These are phyloP conservation scores for Mucor saturninus DNA, from an alignment of 371 early-diverging fungal genomes.

Conservation along the genomic window DNA sequence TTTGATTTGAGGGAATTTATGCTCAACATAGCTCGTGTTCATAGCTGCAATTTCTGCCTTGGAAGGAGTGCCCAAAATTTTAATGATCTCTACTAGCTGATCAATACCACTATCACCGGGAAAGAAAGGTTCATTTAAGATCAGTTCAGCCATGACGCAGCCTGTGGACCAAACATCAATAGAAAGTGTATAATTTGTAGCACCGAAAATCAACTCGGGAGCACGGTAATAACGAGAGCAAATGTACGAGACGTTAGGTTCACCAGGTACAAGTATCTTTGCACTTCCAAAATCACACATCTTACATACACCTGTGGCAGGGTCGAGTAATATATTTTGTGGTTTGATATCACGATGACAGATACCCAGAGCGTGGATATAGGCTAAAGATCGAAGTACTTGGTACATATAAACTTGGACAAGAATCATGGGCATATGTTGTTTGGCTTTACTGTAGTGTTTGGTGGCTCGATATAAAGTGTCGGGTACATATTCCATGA, in stretches of 20 bases:
- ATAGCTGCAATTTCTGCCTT: constrained; percentile 93
- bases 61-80: constrained; percentile 97
- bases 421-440: constrained; percentile 87
- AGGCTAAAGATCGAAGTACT: constrained; percentile 93
- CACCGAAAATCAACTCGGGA: constrained; percentile 98
- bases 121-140: constrained; percentile 96
- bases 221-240: constrained; percentile 99
- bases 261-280: constrained; percentile 93
- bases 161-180: constrained; percentile 99
- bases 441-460: constrained; percentile 82
- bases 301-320: constrained; percentile 87
- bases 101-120: constrained; percentile 99
- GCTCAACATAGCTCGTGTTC: constrained; percentile 97
- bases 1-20: constrained; percentile 97
- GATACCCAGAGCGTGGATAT: constrained; percentile 86
- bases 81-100: constrained; percentile 99
- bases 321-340: constrained; percentile 78
- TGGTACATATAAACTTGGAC: constrained; percentile 98
- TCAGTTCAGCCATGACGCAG: constrained; percentile 98
- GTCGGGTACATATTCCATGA: constrained; percentile 87
- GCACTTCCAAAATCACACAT: constrained; percentile 99
- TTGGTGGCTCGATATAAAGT: constrained; percentile 86
- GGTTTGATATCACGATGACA: constrained; percentile 75
- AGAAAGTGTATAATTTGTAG: constrained; percentile 89
- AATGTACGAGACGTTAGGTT: constrained; percentile 97